Evolutionary conservation across 768 basidiomycete genomes (phyloP), one percentile per base, ranked within the genome.

Genomic region (Leccinellum rugosiceps): DNA sequence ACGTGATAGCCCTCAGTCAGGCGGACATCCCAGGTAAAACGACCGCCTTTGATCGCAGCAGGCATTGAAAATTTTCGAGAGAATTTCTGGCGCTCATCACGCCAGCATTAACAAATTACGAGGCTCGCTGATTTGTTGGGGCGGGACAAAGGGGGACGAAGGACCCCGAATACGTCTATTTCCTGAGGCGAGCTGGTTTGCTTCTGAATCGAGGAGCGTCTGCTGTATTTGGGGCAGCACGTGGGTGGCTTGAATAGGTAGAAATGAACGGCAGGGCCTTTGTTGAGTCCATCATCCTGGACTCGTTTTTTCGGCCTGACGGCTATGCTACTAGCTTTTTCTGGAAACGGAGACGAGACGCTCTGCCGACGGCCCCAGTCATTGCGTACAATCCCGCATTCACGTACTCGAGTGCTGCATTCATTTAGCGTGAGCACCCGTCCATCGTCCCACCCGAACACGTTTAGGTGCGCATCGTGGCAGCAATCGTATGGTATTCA

Each of bases 141-240:
- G 65, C 55, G 55, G 51, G 53, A 48, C 52, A 47, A 55, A 30
- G 41, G 21, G 21, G 19, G 38, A 34, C 4, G 25, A 43, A 52
- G 62, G 71, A 73, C 69, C 69, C 69, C 72, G 56, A 59, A 47
- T 31, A 63, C 62, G 4, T 50, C 6, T 8, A 53, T 52, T 31
- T 58, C 28, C 19, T 4, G 41, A 56, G 15, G 26, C 45, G 71
- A 73, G 60, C 69, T 43, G 30, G 69, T 55, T 72, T 56, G n/a
- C 53, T 52, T 60, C 11, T 59, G 53, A 10, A 50, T 50, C 21
- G 13, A 43, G 26, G 21, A 31, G 43, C 34, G 2, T 31, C 6
- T 25, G 34, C 53, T 57, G 30, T 55, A 58, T 30, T 59, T 38
- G 35, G 47, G 51, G 13, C 6, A 46, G 31, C 67, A 67, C 65